phyloP scores from a whole-genome alignment of 2,329 filamentous ascomycete species.

The Fusarium sp. region DNA sequence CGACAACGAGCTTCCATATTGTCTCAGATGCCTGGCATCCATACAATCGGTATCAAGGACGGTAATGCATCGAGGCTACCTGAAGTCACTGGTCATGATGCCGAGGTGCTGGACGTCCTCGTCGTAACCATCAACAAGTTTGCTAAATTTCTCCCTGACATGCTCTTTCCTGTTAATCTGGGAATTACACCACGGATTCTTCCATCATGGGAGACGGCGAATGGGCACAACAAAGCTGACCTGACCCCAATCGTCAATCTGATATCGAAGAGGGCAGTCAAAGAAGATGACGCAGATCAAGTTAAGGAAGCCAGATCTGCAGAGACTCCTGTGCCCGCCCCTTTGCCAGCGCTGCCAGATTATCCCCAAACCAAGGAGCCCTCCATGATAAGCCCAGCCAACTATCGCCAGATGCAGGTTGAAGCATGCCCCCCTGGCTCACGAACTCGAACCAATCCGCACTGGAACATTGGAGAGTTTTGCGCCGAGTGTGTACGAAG shows the following conservation, averaged over 20 bases:
- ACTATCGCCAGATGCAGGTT: conserved; percentile 55
- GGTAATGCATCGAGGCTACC: conserved; percentile 64
- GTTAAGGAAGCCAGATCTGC: not conserved
- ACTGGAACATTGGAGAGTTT: conserved; percentile 72
- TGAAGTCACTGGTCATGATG: conserved; percentile 46
- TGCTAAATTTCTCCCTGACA: conserved; percentile 77
- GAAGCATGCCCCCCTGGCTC: conserved; percentile 71
- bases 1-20: conserved; percentile 63
- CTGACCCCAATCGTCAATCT: conserved; percentile 44
- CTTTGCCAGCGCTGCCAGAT: conserved; percentile 3
- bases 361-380: not conserved
- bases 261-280: conserved; percentile 42
- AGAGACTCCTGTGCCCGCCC: not conserved
- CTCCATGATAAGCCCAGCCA: conserved; percentile 37
- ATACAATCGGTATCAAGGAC: conserved; percentile 67
- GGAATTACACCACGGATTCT: conserved; percentile 55
- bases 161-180: conserved; percentile 86
- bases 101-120: conserved; percentile 54
- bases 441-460: conserved; percentile 63
- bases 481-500: conserved; percentile 71
- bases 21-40: conserved; percentile 55
- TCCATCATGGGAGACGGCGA: conserved; percentile 69
- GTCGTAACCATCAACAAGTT: conserved; percentile 78
- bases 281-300: conserved; percentile 1
- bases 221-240: conserved; percentile 36